Base-by-base conservation (phyloP, 2,329 filamentous ascomycete species). In the Paecilomyces sp. region DNA sequence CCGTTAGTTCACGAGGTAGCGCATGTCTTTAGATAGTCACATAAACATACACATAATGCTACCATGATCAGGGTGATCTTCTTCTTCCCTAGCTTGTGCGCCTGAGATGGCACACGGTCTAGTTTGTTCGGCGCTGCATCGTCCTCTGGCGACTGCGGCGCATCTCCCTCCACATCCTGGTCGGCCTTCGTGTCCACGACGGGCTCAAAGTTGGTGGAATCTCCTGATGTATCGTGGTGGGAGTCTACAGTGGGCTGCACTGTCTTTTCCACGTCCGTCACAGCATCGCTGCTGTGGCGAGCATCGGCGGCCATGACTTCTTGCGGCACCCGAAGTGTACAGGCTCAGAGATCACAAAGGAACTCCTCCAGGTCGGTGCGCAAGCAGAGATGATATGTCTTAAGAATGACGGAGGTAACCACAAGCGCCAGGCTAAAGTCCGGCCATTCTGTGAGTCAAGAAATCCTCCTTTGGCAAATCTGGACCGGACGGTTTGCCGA, bases 41-140 rank as follows among this genome's bases (percentile, higher is more conserved):
- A 65, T 72, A 75, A 72, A 63, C 74, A 76, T 72, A 75, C 72
- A 63, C 74, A 76, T 50, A 79, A 71, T 4, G 75, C 76, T 12
- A 67, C 64, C 73, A 79, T 77, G 41, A 79, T 75, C 24, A 77
- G 65, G 11, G 69, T 58, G 33, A 77, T 74, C 65, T 76, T 73
- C 56, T 73, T 74, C 64, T 72, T 76, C 24, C 73, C 70, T 65
- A 78, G 66, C 51, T 69, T 72, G 9, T 72, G 68, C 4, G 74
- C 73, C 64, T 75, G 71, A 1, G 76, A 77, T 8, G 70, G 67
- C 4, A 67, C 66, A n/a, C 67, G 66, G 41, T 72, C 70, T n/a
- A 74, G 62, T 15, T 47, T 47, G 41, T 47, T 47, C 41, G 41
- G 41, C n/a, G 41, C 18, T 28, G 69, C 59, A 2, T 64, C 62